Base-by-base conservation (phyloP, 2,329 filamentous ascomycete species). In the Aureobasidium melanogenum region DNA sequence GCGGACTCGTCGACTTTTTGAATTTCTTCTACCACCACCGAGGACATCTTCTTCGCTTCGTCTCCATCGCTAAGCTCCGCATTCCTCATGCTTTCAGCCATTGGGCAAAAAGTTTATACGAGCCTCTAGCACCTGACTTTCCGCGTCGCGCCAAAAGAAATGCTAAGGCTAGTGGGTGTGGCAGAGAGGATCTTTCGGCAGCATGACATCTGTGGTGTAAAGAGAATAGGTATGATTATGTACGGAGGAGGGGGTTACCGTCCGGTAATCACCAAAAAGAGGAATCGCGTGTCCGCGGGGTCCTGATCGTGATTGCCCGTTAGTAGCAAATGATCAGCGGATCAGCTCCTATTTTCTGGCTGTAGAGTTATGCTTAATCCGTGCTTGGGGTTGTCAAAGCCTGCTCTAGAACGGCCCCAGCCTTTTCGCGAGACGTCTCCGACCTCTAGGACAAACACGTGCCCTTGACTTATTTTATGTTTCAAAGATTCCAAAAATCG, bases 311-410 rank as follows among this genome's bases (percentile, higher is more conserved):
- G 50, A 28, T 54, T 39, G 12, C 48, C 32, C 48, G 4, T 38
- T 51, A 39, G 22, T 39, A 22, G 50, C 19, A 28, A 54, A 14
- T 12, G 50, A 54, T 54, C 50, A 14, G 34, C 50, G 34, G 24
- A 22, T 38, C 34, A 17, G 39, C 24, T 32, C 17, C 12, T 43
- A 19, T 30, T 15, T 26, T 55, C 19, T 55, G 48, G 44, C 44
- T 48, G 34, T 54, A 54, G 50, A 54, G 50, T 54, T 54, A 54
- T 54, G 50, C 50, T 54, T 54, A 54, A 54, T 17, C 50, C 34
- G 15, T 22, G 24, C 22, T 28, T n/a, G 34, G 50, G 28, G 46
- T 10, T 47, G 26, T 17, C 14, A 30, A 47, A 51, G 30, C 48
- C 48, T 34, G 30, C 30, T 52, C 30, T 52, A 38, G 32, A 52